Base-by-base conservation (phyloP, 306 rosid genomes). In the Heteromeles arbutifolia region DNA sequence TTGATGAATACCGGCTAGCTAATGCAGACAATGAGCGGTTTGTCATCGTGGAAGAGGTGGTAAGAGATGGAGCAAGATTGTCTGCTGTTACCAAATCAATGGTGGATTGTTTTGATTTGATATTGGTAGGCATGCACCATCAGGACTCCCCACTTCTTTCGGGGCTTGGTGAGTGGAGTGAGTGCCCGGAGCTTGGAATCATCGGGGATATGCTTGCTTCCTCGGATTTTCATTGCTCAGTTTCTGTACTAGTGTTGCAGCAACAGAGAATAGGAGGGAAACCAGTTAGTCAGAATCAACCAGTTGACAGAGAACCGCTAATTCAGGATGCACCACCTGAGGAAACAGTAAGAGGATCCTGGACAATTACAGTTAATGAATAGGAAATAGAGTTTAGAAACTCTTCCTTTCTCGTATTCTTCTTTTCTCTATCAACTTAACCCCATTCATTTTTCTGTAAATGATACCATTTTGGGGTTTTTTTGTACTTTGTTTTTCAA, bases 161-260 rank as follows among this genome's bases (percentile, higher is more conserved):
- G 1, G 93, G 91, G 28, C 86, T 86, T 62, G 86, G 83, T 5
- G 75, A 75, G 17, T 92, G 97, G 93, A 79, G 85, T 72, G 96
- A 90, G 77, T 90, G 91, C 69, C 86, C 86, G 0, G 96, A 90
- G 82, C 74, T 88, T 0, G 97, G 93, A 19, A 72, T 81, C 11
- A 19, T 92, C 19, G 97, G 93, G 8, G 96, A 92, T 50, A 88
- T 92, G 91, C 78, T 92, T 25, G 83, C 91, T 39, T 85, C 96
- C n/a, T 69, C 73, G 21, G 91, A 88, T 65, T 79, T 82, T 52
- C 61, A 52, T 4, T 84, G 83, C n/a, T 77, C 86, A n/a, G 84
- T 91, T 2, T 85, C 97, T 0, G 79, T 90, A 22, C 31, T 92
- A 80, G 90, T 92, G 58, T 77, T 92, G 67, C 96, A 92, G 62